These are phyloP conservation scores for Cardiospermum halicacabum DNA, from an alignment of 345 rosid species.

Conservation along the genomic window DNA sequence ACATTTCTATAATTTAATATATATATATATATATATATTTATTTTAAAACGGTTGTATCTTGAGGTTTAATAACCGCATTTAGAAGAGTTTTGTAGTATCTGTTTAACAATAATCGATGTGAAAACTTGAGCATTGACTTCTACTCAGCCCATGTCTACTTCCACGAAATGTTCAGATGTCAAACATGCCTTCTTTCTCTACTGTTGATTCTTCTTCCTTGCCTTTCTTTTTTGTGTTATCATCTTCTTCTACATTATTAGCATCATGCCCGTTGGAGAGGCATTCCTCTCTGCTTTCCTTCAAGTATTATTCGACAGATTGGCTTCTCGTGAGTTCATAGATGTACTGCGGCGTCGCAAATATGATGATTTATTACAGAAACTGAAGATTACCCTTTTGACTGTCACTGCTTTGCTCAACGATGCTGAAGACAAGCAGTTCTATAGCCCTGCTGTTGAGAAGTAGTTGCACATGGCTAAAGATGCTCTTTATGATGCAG, in stretches of 20 bases:
- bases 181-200: too few species aligned
- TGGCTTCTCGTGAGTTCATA: conserved; percentile 16
- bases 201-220: too few species aligned
- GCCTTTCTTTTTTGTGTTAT: neutral
- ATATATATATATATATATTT: too few species aligned
- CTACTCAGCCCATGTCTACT: too few species aligned
- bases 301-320: conserved; percentile 13
- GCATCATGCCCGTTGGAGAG: conserved; percentile 10
- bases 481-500: conserved; percentile 15
- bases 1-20: too few species aligned
- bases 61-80: too few species aligned
- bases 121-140: too few species aligned
- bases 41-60: too few species aligned
- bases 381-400: conserved; percentile 13
- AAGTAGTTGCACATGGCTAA: conserved; percentile 17
- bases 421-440: conserved; percentile 21
- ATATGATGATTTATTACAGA: conserved; percentile 6
- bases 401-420: conserved; percentile 8
- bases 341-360: conserved; percentile 2
- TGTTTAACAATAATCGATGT: too few species aligned
- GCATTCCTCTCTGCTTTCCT: conserved; percentile 18
- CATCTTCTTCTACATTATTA: neutral
- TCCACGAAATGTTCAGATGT: too few species aligned
- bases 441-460: neutral
- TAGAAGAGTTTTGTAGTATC: too few species aligned